phyloP scores from a whole-genome alignment of 2,329 filamentous ascomycete genomes.

The Cytospora piceae region DNA sequence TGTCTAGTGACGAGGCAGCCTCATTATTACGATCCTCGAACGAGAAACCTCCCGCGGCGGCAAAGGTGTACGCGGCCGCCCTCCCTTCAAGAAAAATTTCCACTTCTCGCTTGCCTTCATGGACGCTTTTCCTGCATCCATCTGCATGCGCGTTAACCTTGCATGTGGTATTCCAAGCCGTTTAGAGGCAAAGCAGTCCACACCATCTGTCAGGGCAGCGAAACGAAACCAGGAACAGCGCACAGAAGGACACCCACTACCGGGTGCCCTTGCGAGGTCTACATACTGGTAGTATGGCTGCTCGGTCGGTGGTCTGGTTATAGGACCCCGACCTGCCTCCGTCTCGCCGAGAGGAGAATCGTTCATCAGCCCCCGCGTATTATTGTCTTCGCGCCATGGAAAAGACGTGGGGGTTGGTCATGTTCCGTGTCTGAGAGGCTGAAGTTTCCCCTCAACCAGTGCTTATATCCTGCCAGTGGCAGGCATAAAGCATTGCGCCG shows the following conservation, averaged over 20 bases:
- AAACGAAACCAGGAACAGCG: neutral
- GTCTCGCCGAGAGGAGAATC: constrained; percentile 8
- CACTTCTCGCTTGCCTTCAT: neutral
- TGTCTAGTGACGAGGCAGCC: neutral
- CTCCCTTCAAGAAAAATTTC: neutral
- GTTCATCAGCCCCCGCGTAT: constrained; percentile 1
- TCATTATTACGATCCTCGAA: neutral
- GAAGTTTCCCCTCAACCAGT: constrained; percentile 20
- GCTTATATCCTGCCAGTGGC: constrained; percentile 1
- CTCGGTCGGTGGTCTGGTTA: neutral
- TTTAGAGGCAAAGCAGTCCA: constrained; percentile 19
- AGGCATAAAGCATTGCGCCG: constrained; percentile 9
- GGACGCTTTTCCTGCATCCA: constrained; percentile 20
- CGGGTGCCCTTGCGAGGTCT: constrained; percentile 3
- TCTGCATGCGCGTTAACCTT: constrained; percentile 9
- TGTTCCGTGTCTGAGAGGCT: constrained; percentile 8
- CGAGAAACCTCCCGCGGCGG: neutral
- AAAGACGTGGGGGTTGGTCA: constrained; percentile 14
- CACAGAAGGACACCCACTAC: neutral
- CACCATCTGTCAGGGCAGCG: constrained; percentile 21
- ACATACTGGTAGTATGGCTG: neutral
- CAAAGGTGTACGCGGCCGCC: constrained; percentile 8
- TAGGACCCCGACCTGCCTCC: constrained; percentile 16
- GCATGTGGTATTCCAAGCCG: constrained; percentile 18
- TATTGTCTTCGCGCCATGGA: constrained; percentile 2